Percentiles rank a stretch among this genome's conserved stretches.
phyloP scores from a whole-genome alignment of 768 basidiomycete species.

The Pisolithus orientalis region DNA sequence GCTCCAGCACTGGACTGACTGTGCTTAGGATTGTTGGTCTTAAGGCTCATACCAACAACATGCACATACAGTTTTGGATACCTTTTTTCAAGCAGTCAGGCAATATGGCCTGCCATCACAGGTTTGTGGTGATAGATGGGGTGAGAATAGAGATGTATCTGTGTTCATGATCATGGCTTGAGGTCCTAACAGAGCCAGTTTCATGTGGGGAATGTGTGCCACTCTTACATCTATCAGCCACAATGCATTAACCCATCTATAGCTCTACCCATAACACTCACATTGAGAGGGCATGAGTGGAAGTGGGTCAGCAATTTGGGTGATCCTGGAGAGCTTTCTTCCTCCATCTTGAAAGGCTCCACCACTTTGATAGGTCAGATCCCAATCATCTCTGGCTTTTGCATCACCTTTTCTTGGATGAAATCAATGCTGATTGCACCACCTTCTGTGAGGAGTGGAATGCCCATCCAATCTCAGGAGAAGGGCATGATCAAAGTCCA shows the following conservation, averaged over 20 bases:
- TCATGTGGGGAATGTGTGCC: slow-evolving; percentile 22
- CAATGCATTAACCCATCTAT: neutral
- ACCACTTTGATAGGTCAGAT: too few relatives aligned
- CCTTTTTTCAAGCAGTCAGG: slow-evolving; percentile 9
- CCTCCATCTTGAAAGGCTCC: slow-evolving; percentile 9
- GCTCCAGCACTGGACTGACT: neutral
- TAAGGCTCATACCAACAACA: slow-evolving; percentile 17
- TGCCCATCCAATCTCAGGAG: too few relatives aligned
- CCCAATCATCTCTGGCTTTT: too few relatives aligned
- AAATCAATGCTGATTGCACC: too few relatives aligned
- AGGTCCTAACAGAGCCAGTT: slow-evolving; percentile 25
- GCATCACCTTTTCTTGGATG: too few relatives aligned
- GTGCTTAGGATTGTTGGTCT: neutral
- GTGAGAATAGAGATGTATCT: slow-evolving; percentile 30
- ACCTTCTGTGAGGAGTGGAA: too few relatives aligned
- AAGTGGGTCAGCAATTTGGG: slow-evolving; percentile 17
- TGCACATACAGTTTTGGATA: slow-evolving; percentile 1
- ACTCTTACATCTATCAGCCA: neutral
- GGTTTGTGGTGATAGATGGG: slow-evolving; percentile 28
- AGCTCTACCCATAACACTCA: slow-evolving; percentile 21
- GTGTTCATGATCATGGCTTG: slow-evolving; percentile 28
- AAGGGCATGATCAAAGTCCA: too few relatives aligned
- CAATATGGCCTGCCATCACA: slow-evolving; percentile 22
- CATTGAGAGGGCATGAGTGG: slow-evolving; percentile 23
- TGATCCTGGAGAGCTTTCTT: slow-evolving; percentile 11